Percentiles rank a stretch among this genome's conserved stretches.
Conservation (phyloP, 75 land plant species). For the Selaginella moellendorffii region DNA sequence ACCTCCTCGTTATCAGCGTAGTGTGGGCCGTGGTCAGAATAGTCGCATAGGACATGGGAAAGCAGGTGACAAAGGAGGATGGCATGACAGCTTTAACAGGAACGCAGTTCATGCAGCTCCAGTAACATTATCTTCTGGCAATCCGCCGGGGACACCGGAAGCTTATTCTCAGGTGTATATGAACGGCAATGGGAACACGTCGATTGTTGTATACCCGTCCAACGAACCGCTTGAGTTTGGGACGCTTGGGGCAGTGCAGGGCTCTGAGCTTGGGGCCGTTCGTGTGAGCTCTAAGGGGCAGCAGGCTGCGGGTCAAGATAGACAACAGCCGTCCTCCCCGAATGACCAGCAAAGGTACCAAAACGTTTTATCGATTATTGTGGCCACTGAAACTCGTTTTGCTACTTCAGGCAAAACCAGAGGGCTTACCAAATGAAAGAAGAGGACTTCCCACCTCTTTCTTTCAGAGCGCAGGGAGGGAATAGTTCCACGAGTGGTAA, state of each 20-base stretch:
- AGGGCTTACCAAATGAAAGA: conserved; percentile 29
- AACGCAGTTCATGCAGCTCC: not conserved
- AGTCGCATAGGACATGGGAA: not conserved
- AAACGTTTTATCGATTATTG: conserved; percentile 9
- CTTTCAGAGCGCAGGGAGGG: conserved; percentile 18
- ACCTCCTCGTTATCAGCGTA: not conserved
- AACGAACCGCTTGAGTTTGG: conserved; percentile 66
- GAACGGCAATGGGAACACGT: conserved; percentile 30
- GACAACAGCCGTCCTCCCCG: conserved; percentile 21
- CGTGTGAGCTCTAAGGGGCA: conserved; percentile 12
- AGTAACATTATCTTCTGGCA: not conserved
- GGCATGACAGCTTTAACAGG: not conserved
- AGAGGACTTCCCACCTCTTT: conserved; percentile 37
- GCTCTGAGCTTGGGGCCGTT: conserved; percentile 25
- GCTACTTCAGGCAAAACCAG: conserved; percentile 12
- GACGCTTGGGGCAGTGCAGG: conserved; percentile 40
- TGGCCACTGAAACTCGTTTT: conserved; percentile 42
- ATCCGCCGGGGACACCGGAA: not conserved
- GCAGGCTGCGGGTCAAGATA: too few relatives aligned
- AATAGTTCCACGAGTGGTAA: conserved; percentile 8
- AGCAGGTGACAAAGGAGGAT: not conserved
- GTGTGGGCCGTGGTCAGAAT: not conserved
- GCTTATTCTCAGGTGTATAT: conserved; percentile 2
- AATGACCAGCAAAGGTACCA: conserved; percentile 32
- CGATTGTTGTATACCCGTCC: conserved; percentile 45